Evolutionary conservation across 345 rosid species (phyloP), one percentile per base, ranked within the genome.

Genomic region (Eucalyptus albens): DNA sequence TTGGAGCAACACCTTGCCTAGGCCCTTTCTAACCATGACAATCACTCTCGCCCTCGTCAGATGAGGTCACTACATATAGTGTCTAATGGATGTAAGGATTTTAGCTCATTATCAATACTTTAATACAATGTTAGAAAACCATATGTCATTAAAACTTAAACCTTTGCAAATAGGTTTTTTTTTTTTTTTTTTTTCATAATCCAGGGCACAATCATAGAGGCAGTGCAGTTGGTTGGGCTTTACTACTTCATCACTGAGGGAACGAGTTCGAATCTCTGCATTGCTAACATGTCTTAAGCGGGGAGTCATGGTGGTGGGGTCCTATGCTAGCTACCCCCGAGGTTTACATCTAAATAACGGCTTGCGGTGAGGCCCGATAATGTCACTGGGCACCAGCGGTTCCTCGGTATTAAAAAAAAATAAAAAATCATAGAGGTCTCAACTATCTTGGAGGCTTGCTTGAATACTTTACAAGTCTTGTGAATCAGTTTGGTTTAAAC

Each of bases 361-460:
- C 7, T 15, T 50, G 53, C 3, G 0, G 7, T 0, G 53, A 50
- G 3, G 3, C 7, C 0, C 0, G 0, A 50, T 0, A 0, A 3
- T 50, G 19, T 50, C 53, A 50, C 0, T 15, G 1, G 19, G 53
- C 19, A 50, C 1, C 7, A 1, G 0, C 5, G 51, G 51, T 15
- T 50, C 3, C 17, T 50, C 0, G 0, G 7, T 50, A 50, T 50
- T n/a, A 1, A 49, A 50, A 50, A 2, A 50, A 49, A 49, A 4
- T 4, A 49, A 49, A 2, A 50, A 7, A 62, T 15, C 33, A 29
- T 29, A 4, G 77, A 65, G 37, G 17, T n/a, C 37, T 29, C 10
- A 5, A 65, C 19, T 65, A 65, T 65, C 77, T 4, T 7, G 19
- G 37, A n/a, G 17, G 77, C 37, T 65, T 65, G 17, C 77, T 65